Percentiles rank a stretch among this genome's conserved stretches.
Conservation (phyloP, 2,329 filamentous ascomycete species). For the Fusarium continuum region DNA sequence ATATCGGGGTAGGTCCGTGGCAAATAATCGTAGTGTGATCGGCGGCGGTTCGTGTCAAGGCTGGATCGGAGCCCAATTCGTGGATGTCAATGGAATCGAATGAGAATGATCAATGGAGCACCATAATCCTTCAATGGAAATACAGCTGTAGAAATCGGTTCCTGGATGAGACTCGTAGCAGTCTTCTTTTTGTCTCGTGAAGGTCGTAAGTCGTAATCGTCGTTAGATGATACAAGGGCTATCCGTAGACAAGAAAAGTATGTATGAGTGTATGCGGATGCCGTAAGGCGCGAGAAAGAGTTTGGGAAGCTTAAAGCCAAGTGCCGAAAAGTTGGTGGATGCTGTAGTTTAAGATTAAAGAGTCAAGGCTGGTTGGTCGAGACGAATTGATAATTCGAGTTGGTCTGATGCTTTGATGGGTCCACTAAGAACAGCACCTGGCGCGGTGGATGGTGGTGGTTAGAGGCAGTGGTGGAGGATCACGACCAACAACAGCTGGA, state of each 20-base stretch:
- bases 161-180: conserved; percentile 17
- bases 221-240: conserved; percentile 25
- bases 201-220: conserved; percentile 37
- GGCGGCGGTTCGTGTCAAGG: conserved; percentile 20
- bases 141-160: neutral
- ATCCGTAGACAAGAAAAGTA: neutral
- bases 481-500: conserved; percentile 18
- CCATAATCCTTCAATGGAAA: conserved; percentile 4
- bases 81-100: conserved; percentile 18
- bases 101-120: conserved; percentile 2
- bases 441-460: neutral
- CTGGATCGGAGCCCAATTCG: conserved; percentile 11
- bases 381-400: conserved; percentile 29
- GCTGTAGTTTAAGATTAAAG: conserved; percentile 11
- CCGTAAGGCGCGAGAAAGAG: conserved; percentile 3
- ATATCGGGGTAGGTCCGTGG: too few relatives aligned
- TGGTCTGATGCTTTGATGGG: conserved; percentile 19
- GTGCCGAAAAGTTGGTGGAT: neutral
- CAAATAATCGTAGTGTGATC: conserved; percentile 30
- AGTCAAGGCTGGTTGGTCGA: conserved; percentile 25
- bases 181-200: conserved; percentile 33
- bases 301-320: conserved; percentile 6
- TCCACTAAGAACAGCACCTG: conserved; percentile 32
- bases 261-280: neutral
- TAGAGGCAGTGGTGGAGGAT: neutral